A percentile compares a stretch with the other conserved stretches of the same genome.
These are phyloP conservation scores for Neurospora cerealis DNA, from an alignment of 495 filamentous ascomycete species.

Conservation along the genomic window DNA sequence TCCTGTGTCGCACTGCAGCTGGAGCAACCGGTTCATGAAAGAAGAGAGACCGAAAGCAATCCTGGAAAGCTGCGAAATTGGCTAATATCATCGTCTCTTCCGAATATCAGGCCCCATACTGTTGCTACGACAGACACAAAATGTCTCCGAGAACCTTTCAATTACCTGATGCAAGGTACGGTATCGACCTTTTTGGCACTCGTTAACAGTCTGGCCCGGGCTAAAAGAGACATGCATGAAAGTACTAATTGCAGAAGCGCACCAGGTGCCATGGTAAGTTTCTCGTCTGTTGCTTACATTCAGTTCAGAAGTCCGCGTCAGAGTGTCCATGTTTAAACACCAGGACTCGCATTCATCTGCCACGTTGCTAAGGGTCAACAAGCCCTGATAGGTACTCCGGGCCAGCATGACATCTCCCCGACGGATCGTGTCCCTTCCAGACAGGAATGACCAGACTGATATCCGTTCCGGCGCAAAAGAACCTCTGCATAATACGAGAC, in stretches of 20 bases:
- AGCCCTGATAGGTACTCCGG: neutral
- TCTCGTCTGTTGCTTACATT: neutral
- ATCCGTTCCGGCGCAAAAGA: neutral
- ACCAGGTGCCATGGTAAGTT: neutral
- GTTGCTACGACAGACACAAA: neutral
- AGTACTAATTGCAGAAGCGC: neutral
- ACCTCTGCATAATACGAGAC: neutral
- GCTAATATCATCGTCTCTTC: constrained; percentile 8
- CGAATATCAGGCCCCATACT: neutral
- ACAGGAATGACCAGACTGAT: neutral
- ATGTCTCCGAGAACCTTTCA: neutral
- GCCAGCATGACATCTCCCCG: neutral
- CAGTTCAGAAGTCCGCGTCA: neutral
- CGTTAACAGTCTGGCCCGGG: neutral
- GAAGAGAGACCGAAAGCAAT: constrained; percentile 3
- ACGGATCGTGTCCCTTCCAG: neutral
- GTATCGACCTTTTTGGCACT: neutral
- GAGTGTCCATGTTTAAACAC: neutral
- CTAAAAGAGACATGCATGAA: neutral
- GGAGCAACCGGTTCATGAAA: constrained; percentile 13
- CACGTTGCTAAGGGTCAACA: neutral
- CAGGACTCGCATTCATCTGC: neutral
- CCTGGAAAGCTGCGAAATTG: neutral
- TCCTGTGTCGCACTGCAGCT: constrained; percentile 17
- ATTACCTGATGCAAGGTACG: neutral